Evolutionary conservation across 1,139 yeast species (phyloP), one percentile per base, ranked within the genome.

Genomic region (Suhomyces bribrorum): DNA sequence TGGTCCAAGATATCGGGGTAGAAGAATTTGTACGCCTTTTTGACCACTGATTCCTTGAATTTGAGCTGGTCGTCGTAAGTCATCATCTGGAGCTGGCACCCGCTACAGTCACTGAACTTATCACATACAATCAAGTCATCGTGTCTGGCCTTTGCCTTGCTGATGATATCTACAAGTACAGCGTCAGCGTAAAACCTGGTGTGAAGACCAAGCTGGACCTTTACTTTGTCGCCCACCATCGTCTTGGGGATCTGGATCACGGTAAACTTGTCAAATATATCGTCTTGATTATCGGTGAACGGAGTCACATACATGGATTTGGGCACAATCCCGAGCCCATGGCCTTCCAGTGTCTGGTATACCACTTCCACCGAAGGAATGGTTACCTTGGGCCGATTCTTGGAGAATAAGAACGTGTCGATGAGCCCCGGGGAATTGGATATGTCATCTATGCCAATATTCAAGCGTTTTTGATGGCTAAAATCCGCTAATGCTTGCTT

Each of bases 81-180:
- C n/a, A 71, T 26, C 77, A 71, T 71, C 46, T 72, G 77, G 12
- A 66, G 54, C 36, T 70, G 73, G 43, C 77, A 72, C 2, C 77
- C 77, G 29, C 61, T 57, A 54, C 97, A 90, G 41, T 73, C 74
- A 13, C 88, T 82, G 62, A 90, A 92, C 55, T 89, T 86, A 37
- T 75, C 69, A 66, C 97, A 94, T 2, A 61, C 47, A 3, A 69
- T 47, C 25, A 67, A 50, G 2, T 46, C 33, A 31, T 69, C 57
- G 20, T 62, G 56, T 32, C 76, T 52, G 5, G 30, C 43, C 52
- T 45, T 2, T 34, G 32, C 18, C 33, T 43, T 3, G 52, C 27
- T 14, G 51, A 47, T 32, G 0, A 66, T 53, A 14, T 50, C 45
- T 2, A 56, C 31, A 13, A 64, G 47, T n/a, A 44, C 51, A 0